These are phyloP conservation scores for Dispira parvispora DNA, from an alignment of 192 early-diverging fungal genomes.

Conservation along the genomic window DNA sequence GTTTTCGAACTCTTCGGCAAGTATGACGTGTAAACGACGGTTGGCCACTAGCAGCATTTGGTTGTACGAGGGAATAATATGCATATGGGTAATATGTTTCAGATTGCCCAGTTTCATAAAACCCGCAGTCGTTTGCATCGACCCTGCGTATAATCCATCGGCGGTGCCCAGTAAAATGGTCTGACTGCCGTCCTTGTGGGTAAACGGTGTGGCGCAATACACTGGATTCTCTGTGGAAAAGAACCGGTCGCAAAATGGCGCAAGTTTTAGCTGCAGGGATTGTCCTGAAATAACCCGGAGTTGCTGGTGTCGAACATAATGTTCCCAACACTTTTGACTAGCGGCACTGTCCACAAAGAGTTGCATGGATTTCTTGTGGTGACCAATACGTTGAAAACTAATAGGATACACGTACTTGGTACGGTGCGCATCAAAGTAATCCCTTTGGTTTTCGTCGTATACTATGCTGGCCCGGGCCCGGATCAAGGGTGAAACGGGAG, in stretches of 20 bases:
- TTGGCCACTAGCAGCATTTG: neutral
- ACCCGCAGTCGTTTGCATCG: neutral
- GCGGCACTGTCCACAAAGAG: neutral
- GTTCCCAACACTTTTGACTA: neutral
- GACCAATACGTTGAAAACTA: too few species aligned
- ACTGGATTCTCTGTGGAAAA: neutral
- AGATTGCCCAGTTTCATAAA: neutral
- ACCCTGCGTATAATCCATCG: neutral
- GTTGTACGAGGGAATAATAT: neutral
- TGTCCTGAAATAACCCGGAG: neutral
- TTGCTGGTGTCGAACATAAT: neutral
- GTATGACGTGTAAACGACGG: neutral
- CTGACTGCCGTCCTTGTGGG: neutral
- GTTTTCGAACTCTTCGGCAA: neutral
- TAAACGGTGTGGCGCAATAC: neutral
- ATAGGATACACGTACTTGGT: too few species aligned
- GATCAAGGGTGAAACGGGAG: too few species aligned
- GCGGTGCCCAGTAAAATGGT: neutral
- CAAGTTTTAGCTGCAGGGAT: neutral
- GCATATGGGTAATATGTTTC: neutral
- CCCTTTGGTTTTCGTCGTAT: too few species aligned
- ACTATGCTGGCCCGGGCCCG: too few species aligned
- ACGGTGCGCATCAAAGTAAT: too few species aligned
- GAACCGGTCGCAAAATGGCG: slow-evolving; percentile 1
- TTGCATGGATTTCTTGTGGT: neutral